Base-by-base conservation (phyloP, 1,284 basidiomycete species). In the Boletellus sp. region DNA sequence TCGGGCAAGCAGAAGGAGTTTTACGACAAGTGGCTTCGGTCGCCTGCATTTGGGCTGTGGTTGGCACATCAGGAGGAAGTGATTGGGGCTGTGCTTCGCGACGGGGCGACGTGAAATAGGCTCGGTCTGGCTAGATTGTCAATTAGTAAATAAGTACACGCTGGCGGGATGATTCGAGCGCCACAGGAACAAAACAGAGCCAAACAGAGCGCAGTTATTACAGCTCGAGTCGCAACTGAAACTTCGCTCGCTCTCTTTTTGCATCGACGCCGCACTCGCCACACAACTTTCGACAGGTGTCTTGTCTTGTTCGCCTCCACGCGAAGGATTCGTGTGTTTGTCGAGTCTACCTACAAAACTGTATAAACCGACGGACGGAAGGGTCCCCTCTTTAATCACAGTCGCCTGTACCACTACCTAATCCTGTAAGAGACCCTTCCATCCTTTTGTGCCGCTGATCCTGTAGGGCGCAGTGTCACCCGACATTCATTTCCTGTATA, bases 41-140 rank as follows among this genome's bases (percentile, higher is more conserved):
- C 81, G 10, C 84, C 85, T 1, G 79, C 83, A 13, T 91, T 91
- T 70, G 88, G 84, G 10, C 58, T 86, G 38, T 91, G 89, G 89
- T 71, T 91, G 28, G 83, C 83, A 16, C 73, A 76, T 58, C 86
- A 90, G 67, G 89, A 90, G 58, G 79, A 81, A 37, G 78, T 86
- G 46, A 82, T 89, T 40, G 74, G 81, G 49, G 68, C 68, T 30
- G 78, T 83, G 24, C 63, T 87, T 62, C 67, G 69, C 30, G 13
- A 32, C 30, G 13, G 30, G 30, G 12, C 26, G 26, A 10, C 24
- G 24, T 26, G 24, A 26, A 26, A 26, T 26, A 8, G 24, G 10
- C 1, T 28, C 26, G 26, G 26, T 28, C 8, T 28, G 26, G 10
- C 26, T 28, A 28, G 26, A 28, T 28, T 11, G 26, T 10, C 3